phyloP scores from a whole-genome alignment of 805 yeast species.

The Saturnispora serradocipensis region DNA sequence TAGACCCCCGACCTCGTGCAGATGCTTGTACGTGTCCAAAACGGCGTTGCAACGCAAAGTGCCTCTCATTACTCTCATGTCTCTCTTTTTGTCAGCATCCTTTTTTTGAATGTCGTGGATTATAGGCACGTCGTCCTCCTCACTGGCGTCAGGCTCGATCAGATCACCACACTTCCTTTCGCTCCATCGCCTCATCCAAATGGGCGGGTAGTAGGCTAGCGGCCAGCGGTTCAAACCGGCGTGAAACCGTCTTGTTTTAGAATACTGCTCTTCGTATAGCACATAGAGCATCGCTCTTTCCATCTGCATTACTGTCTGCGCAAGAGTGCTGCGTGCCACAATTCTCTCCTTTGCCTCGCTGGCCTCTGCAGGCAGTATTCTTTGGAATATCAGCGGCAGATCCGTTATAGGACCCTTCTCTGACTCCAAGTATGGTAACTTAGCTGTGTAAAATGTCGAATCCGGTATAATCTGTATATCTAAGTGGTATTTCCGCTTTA shows the following conservation, averaged over 20 bases:
- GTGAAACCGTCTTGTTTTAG: conserved; percentile 3
- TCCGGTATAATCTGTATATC: conserved; percentile 6
- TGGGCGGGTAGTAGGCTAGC: conserved; percentile 5
- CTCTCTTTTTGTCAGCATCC: background rate
- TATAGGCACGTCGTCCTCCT: background rate
- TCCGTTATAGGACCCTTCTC: conserved; percentile 1
- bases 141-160: background rate
- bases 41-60: background rate
- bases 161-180: conserved; percentile 1
- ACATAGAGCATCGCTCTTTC: conserved; percentile 3
- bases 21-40: background rate
- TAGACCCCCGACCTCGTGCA: background rate
- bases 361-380: background rate
- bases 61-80: background rate
- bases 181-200: conserved; percentile 5
- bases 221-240: conserved; percentile 4
- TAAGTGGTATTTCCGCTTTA: background rate
- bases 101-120: conserved; percentile 2
- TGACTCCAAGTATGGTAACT: conserved; percentile 6
- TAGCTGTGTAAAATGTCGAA: conserved; percentile 4
- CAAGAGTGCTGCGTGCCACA: background rate
- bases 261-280: conserved; percentile 3
- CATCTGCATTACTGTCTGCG: background rate
- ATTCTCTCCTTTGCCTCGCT: background rate
- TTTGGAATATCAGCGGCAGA: background rate